Evolutionary conservation across 805 yeast genomes (phyloP), one percentile per base, ranked within the genome.

Genomic region (Naumovozyma castellii): DNA sequence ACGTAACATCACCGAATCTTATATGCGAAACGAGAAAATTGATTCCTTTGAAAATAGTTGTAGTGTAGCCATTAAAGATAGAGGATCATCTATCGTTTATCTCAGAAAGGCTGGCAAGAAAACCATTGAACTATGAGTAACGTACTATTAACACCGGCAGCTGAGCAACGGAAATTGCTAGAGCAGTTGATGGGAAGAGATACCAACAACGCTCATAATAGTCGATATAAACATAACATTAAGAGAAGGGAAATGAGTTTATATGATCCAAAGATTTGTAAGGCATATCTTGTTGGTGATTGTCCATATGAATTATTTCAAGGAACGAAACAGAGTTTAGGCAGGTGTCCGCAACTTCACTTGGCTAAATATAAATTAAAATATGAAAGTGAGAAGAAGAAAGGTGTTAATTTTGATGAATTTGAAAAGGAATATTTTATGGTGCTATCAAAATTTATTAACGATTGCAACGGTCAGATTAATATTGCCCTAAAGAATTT

Each of bases 231-330:
- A 22, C 16, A 29, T n/a, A 41, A 53, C 34, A 43, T 43, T 59
- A 45, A 62, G 61, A 4, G 32, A 18, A 37, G 40, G 36, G 50
- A 49, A 20, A 35, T 64, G 45, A 58, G 69, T 38, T 57, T 80
- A 37, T 61, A 63, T 28, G 80, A 77, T 39, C 69, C 76, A 12
- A 66, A 75, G 34, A 78, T 86, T 5, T 88, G 97, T 61, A 83
- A 82, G 56, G 68, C 83, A 15, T 88, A 79, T 56, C 59, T 88
- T n/a, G 84, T 85, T 13, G 95, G 92, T 0, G 72, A 75, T 6
- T 88, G 97, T 50, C 90, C 95, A 0, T 80, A 83, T 57, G 96
- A 87, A 46, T 58, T 87, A 35, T 84, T 88, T 53, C 70, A 71
- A 10, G 84, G 85, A 5, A 84, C 96, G 10, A 87, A 86, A 57